phyloP scores from a whole-genome alignment of 345 rosid genomes.

The Trapa incisa region DNA sequence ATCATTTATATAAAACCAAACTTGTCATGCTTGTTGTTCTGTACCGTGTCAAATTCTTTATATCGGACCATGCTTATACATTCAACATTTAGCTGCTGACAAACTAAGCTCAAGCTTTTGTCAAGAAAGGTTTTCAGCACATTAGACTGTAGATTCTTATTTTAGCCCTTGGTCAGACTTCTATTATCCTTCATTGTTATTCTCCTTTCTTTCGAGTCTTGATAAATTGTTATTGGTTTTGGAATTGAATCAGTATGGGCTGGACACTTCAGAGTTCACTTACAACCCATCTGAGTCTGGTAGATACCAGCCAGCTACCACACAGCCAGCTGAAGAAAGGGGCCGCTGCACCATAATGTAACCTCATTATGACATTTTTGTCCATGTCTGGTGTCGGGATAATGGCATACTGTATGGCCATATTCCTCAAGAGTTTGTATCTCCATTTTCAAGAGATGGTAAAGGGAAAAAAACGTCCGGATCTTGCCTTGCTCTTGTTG shows the following conservation, averaged over 20 bases:
- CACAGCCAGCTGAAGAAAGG: constrained; percentile 32
- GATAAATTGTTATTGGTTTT: neutral
- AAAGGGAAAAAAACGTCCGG: neutral
- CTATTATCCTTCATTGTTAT: neutral
- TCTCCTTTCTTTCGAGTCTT: neutral
- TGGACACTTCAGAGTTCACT: constrained; percentile 41
- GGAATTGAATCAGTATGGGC: constrained; percentile 30
- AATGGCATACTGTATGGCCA: neutral
- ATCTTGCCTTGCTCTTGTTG: neutral
- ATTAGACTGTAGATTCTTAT: neutral
- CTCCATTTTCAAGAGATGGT: neutral
- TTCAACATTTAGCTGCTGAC: neutral
- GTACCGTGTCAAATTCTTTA: neutral
- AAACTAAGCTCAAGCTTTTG: neutral
- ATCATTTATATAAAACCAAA: neutral
- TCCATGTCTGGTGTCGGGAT: neutral
- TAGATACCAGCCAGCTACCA: constrained; percentile 30
- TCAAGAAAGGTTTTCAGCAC: neutral
- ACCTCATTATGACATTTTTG: neutral
- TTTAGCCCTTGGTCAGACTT: neutral
- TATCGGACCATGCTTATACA: neutral
- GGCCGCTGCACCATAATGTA: constrained; percentile 40
- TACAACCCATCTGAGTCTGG: constrained; percentile 35
- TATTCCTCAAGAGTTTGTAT: neutral
- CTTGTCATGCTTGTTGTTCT: neutral